Percentiles rank a stretch among this genome's conserved stretches.
These are phyloP conservation scores for Neoscytalidium dimidiatum DNA, from an alignment of 2,329 filamentous ascomycete species.

Conservation along the genomic window DNA sequence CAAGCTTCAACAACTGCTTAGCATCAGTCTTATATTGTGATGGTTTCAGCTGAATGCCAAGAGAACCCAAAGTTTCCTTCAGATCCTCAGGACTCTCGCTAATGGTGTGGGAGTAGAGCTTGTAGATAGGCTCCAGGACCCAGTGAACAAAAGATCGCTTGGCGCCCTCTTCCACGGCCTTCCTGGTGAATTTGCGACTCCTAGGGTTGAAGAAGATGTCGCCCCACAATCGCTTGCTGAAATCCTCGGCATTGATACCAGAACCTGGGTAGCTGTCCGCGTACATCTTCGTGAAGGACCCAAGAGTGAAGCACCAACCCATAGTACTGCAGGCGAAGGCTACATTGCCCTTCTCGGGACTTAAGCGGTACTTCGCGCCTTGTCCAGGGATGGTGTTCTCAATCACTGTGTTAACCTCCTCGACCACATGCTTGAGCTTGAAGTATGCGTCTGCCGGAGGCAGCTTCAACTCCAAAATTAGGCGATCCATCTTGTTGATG, in stretches of 20 bases:
- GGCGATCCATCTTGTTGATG: slow-evolving; percentile 94
- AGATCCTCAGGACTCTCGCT: slow-evolving; percentile 86
- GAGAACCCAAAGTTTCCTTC: slow-evolving; percentile 71
- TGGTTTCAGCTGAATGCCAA: slow-evolving; percentile 87
- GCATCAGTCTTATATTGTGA: slow-evolving; percentile 90
- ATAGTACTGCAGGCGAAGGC: slow-evolving; percentile 91
- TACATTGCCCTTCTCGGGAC: slow-evolving; percentile 97
- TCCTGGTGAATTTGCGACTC: slow-evolving; percentile 89
- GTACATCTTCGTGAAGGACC: slow-evolving; percentile 96
- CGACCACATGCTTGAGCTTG: slow-evolving; percentile 97
- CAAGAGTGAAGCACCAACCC: slow-evolving; percentile 95
- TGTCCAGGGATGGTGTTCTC: slow-evolving; percentile 81
- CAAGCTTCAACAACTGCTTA: slow-evolving; percentile 81
- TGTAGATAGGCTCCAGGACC: slow-evolving; percentile 95
- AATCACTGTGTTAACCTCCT: slow-evolving; percentile 96
- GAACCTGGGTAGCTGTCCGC: slow-evolving; percentile 76
- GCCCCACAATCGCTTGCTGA: slow-evolving; percentile 86
- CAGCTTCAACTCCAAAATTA: slow-evolving; percentile 91
- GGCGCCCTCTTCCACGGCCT: slow-evolving; percentile 75
- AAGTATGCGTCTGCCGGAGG: slow-evolving; percentile 97
- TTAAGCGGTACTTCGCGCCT: slow-evolving; percentile 78
- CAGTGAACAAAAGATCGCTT: slow-evolving; percentile 92
- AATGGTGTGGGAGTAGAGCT: slow-evolving; percentile 92
- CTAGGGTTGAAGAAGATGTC: slow-evolving; percentile 94
- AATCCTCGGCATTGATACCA: slow-evolving; percentile 73